Base-by-base conservation (phyloP, 768 basidiomycete species). In the Leucocoprinus sp. region DNA sequence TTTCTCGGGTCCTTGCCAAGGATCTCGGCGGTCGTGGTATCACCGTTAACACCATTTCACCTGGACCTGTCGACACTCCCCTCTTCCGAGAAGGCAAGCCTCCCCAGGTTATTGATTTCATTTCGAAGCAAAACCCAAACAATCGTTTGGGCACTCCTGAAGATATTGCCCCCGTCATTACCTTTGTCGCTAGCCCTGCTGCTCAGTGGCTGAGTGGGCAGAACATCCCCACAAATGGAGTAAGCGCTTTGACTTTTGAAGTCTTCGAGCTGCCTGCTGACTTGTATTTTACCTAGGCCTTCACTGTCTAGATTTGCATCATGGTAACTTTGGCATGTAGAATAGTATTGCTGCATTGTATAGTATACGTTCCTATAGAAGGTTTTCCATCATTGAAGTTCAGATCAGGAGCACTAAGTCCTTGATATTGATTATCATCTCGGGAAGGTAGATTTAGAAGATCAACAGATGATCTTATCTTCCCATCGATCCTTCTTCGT, bases 181-280 rank as follows among this genome's bases (percentile, higher is more conserved):
- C 69, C 3, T 80, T 80, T 55, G 50, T 80, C 8, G 72, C 67
- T 4, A 72, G 71, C 49, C 64, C 66, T 3, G 77, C 74, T 3
- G 74, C 73, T 0, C 64, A 67, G 42, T 79, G 78, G 78, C 60
- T 78, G 6, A 78, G 73, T 50, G 76, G 77, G 0, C 75, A 78
- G 57, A 76, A 71, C 49, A 62, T 78, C n/a, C 60, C 67, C 14
- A 71, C 74, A 8, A 76, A 78, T 53, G 78, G 80, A 54, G 80
- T 76, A 45, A 60, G 76, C n/a, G n/a, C n/a, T n/a, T n/a, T 63
- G 4, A 9, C 26, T 1, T 4, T 8, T 37, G 21, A 42, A 34
- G 27, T 17, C 19, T 35, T 19, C 23, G 8, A 11, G 4, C 9
- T 8, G 35, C 4, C 15, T n/a, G 3, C 24, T 42, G 33, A 45